Conservation (phyloP, 371 early-diverging fungal genomes). For the Apophysomyces elegans region DNA sequence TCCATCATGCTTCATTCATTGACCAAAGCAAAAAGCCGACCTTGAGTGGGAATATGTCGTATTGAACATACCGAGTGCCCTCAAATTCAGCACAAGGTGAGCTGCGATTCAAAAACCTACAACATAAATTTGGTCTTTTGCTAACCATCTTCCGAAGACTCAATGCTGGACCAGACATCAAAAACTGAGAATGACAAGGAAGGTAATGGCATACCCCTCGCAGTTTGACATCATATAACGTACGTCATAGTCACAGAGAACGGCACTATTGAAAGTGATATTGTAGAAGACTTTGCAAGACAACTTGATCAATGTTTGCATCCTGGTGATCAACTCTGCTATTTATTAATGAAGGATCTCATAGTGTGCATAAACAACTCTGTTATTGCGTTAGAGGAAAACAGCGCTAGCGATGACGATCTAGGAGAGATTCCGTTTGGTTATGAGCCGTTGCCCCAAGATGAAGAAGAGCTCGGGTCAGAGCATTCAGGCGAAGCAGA, state of each 20-base stretch:
- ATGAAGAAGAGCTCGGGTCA: slow-evolving; percentile 24
- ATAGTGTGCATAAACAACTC: slow-evolving; percentile 12
- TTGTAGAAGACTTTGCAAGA: slow-evolving; percentile 43
- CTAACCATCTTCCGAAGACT: too few species aligned
- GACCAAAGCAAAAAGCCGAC: too few species aligned
- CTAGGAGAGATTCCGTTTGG: slow-evolving; percentile 21
- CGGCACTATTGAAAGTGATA: slow-evolving; percentile 15
- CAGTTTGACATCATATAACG: too few species aligned
- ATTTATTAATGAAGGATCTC: slow-evolving; percentile 16
- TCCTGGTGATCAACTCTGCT: not conserved
- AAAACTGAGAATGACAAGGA: too few species aligned
- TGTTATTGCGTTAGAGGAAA: not conserved
- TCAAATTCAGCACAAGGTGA: too few species aligned
- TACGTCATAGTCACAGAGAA: not conserved
- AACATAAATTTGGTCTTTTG: too few species aligned
- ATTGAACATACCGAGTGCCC: too few species aligned
- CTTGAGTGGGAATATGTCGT: too few species aligned
- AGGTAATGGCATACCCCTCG: too few species aligned
- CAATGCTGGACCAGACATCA: too few species aligned
- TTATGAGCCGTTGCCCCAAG: slow-evolving; percentile 40
- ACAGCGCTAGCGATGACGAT: slow-evolving; percentile 16
- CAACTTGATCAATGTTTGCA: slow-evolving; percentile 37
- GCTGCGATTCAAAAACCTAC: too few species aligned
- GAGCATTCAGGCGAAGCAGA: slow-evolving; percentile 11
- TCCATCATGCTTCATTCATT: too few species aligned